Evolutionary conservation across 352 stramenopile genomes (phyloP).

Genomic region (Phytopythium chamaehyphon): DNA sequence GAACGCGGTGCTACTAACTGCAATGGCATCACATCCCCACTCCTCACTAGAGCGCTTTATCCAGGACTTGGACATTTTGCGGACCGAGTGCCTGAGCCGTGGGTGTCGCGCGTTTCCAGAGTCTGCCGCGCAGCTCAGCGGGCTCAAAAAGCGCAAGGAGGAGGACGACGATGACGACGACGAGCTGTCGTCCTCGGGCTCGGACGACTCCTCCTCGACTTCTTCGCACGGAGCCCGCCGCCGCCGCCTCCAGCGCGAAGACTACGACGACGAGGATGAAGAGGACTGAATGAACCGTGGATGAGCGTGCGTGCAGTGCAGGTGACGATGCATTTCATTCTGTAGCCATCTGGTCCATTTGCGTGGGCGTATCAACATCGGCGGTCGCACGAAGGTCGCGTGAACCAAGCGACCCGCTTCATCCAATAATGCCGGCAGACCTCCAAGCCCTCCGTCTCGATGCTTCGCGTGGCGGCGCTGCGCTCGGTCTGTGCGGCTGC

Average conservation of each 20-base stretch:
- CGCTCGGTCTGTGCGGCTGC: neutral
- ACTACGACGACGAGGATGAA: slow-evolving; percentile 17
- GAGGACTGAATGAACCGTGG: neutral
- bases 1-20: slow-evolving; percentile 25
- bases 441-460: neutral
- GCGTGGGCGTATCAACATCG: no score
- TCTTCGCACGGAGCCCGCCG: slow-evolving; percentile 25
- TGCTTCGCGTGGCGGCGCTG: slow-evolving; percentile 6
- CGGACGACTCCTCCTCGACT: slow-evolving; percentile 27
- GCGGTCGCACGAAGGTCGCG: neutral
- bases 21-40: neutral
- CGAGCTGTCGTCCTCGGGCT: slow-evolving; percentile 25
- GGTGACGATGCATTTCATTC: no score
- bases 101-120: slow-evolving; percentile 39
- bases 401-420: neutral
- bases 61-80: slow-evolving; percentile 20
- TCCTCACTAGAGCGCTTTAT: slow-evolving; percentile 40
- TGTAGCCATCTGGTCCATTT: neutral
- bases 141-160: slow-evolving; percentile 15
- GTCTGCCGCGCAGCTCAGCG: slow-evolving; percentile 8
- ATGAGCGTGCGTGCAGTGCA: neutral
- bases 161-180: slow-evolving; percentile 4
- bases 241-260: slow-evolving; percentile 15
- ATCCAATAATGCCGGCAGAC: no score
- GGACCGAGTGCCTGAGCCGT: slow-evolving; percentile 27